Conservation (phyloP, 78 protist genomes). For the Dictyostelium purpureum region DNA sequence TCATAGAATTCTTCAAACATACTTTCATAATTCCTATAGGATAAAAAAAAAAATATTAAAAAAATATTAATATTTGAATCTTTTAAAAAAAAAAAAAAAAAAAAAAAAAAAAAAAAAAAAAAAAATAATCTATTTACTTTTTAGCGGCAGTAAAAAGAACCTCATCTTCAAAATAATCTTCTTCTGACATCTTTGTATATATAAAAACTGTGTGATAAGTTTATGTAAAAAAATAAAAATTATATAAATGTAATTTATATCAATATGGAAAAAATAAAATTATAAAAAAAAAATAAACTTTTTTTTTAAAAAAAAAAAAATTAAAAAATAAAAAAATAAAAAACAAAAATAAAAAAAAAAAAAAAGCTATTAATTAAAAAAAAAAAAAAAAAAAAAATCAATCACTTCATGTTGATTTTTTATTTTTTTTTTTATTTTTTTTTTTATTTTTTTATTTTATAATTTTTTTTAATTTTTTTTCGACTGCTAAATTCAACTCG, state of each 20-base stretch:
- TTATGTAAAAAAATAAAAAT: neutral
- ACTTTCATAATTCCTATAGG: slow-evolving; percentile 13
- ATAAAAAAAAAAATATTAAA: no score
- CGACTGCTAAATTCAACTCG: no score
- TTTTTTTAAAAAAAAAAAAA: neutral
- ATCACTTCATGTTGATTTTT: neutral
- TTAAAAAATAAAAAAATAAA: neutral
- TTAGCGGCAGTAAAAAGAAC: slow-evolving; percentile 52
- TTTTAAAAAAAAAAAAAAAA: no score
- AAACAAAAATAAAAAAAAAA: neutral
- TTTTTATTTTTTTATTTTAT: neutral
- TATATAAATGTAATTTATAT: neutral
- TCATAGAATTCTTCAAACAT: slow-evolving; percentile 51
- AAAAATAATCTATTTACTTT: neutral
- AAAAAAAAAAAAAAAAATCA: neutral
- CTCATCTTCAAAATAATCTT: slow-evolving; percentile 28
- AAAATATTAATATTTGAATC: no score
- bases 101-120: neutral
- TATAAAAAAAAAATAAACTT: neutral
- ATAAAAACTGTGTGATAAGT: neutral
- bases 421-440: neutral
- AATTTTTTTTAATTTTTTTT: no score
- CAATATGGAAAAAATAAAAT: neutral
- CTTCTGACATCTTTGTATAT: slow-evolving; percentile 26
- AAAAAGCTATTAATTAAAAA: neutral